Evolutionary conservation across 148 eudicot species (phyloP).

Genomic region (Nepenthes gracilis): DNA sequence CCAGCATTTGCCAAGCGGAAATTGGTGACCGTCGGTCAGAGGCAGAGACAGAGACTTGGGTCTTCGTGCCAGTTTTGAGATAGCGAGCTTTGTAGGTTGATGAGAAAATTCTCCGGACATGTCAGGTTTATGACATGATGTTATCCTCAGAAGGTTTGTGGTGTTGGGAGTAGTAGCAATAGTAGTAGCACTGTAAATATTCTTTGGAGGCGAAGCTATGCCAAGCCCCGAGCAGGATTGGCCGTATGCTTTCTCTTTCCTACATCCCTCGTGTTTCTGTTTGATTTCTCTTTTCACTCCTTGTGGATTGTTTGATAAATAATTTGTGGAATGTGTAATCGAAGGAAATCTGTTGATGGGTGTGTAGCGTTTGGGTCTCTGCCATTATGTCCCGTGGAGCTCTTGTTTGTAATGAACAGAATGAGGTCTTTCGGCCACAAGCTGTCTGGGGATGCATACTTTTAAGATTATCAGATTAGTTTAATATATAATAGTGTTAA

Average conservation of each 20-base stretch:
- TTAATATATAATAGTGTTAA: no score
- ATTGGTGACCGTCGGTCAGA: conserved; percentile 11
- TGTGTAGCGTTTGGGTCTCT: no score
- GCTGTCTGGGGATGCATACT: no score
- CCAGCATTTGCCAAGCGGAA: conserved; percentile 21
- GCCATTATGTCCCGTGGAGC: no score
- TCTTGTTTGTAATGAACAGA: no score
- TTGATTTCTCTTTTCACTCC: no score
- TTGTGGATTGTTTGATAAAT: no score
- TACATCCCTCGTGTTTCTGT: no score
- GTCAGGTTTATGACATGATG: background rate
- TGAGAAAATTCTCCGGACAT: background rate
- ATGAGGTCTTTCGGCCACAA: no score
- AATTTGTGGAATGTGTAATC: no score
- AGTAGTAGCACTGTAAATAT: conserved; percentile 5
- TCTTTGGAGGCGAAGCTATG: conserved; percentile 6
- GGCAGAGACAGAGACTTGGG: conserved; percentile 31
- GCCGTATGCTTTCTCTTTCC: background rate
- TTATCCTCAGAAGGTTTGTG: background rate
- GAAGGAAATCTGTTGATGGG: no score
- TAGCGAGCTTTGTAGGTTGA: background rate
- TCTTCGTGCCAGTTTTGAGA: conserved; percentile 36
- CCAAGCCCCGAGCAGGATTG: background rate
- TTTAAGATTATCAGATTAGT: no score
- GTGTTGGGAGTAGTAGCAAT: background rate